These are phyloP conservation scores for Fusarium ambrosium DNA, from an alignment of 2,329 filamentous ascomycete species.

Conservation along the genomic window DNA sequence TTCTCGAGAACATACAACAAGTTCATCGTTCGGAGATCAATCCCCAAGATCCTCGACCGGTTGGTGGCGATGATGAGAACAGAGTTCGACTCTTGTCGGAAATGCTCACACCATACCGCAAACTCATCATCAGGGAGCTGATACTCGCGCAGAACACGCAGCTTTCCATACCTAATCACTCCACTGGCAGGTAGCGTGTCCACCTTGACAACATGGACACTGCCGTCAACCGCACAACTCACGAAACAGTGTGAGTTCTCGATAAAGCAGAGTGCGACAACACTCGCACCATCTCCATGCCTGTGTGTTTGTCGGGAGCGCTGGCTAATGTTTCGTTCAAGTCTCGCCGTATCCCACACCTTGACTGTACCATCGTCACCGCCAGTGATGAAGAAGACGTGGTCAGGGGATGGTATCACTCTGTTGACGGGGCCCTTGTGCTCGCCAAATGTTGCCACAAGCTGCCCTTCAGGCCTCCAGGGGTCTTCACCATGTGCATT, in stretches of 20 bases:
- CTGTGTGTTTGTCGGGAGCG: conserved; percentile 88
- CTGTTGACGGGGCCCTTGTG: conserved; percentile 87
- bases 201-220: conserved; percentile 90
- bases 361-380: conserved; percentile 93
- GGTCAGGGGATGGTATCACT: conserved; percentile 86
- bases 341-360: conserved; percentile 90
- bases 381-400: conserved; percentile 93
- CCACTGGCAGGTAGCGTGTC: conserved; percentile 62
- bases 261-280: conserved; percentile 89
- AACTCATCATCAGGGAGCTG: conserved; percentile 80
- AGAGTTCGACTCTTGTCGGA: conserved; percentile 84
- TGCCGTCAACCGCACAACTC: conserved; percentile 90
- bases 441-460: conserved; percentile 91
- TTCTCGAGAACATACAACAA: conserved; percentile 86
- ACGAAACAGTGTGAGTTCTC: conserved; percentile 95
- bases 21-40: conserved; percentile 90
- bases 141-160: conserved; percentile 83
- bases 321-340: conserved; percentile 92
- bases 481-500: conserved; percentile 58
- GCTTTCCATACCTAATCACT: conserved; percentile 81
- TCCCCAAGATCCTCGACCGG: conserved; percentile 82
- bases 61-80: conserved; percentile 89
- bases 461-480: conserved; percentile 87
- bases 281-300: conserved; percentile 77
- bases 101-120: conserved; percentile 93